Base-by-base conservation (phyloP, 148 eudicot genomes). In the Rhododendron mucronatum region DNA sequence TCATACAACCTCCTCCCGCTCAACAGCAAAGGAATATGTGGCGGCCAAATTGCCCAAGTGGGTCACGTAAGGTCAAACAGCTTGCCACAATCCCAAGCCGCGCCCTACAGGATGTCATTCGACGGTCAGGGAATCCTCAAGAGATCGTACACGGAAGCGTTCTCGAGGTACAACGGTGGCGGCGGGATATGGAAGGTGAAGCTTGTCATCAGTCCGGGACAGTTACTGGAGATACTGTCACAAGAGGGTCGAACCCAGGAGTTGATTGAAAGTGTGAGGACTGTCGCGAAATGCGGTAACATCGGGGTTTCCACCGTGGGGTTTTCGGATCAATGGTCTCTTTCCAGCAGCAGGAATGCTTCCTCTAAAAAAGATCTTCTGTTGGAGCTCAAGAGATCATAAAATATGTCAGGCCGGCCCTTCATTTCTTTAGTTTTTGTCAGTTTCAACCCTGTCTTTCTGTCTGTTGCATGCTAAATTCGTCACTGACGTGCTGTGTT, bases 181-280 rank as follows among this genome's bases (percentile, higher is more conserved):
- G 82, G 87, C 33, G 93, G 95, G 48, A 86, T 96, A 80, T 96
- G 99, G 99, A 96, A 96, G 88, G 99, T 96, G 87, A 96, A 95
- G 92, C 84, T 96, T 53, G 95, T 92, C 2, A 95, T 96, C 50
- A 92, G 91, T 35, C 95, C 96, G 6, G 88, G 90, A 76, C 96
- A 95, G 83, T 81, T 96, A 85, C 61, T 92, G 83, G 96, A 94
- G 87, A 96, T 96, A 63, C 71, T 96, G 82, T 92, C 99, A 14
- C 92, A 94, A 61, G 94, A 95, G 35, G 89, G 69, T 15, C 92
- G 86, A 4, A 95, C 99, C 18, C 87, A 94, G 83, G 96, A 95
- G 90, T 85, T 96, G 91, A 89, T 96, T 3, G 98, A 95, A 80
- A 93, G 92, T 57, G 96, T 91, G 3, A 91, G 99, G 84, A 95